phyloP scores from a whole-genome alignment of 441 rosid species.

The Macaranga tanarius region DNA sequence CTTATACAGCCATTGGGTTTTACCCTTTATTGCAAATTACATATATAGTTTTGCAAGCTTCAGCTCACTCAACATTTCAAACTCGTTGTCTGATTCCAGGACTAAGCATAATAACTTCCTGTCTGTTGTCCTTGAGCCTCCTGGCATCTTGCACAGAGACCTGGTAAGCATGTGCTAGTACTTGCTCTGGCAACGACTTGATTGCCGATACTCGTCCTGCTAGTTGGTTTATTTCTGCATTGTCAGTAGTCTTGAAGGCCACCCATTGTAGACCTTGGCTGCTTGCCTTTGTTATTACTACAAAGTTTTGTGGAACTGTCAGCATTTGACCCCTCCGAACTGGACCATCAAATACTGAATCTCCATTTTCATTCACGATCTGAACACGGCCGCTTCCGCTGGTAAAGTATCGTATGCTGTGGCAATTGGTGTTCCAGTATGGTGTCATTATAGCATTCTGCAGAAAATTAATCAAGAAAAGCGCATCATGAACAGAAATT shows the following conservation, averaged over 20 bases:
- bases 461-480: background rate
- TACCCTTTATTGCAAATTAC: background rate
- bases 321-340: slow-evolving; percentile 52
- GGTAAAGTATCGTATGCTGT: slow-evolving; percentile 48
- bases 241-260: slow-evolving; percentile 60
- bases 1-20: background rate
- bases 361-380: slow-evolving; percentile 53
- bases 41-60: background rate
- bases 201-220: slow-evolving; percentile 52
- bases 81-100: slow-evolving; percentile 14
- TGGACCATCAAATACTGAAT: slow-evolving; percentile 49
- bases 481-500: background rate
- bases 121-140: slow-evolving; percentile 27
- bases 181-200: slow-evolving; percentile 52
- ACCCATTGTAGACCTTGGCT: slow-evolving; percentile 51
- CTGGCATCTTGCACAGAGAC: slow-evolving; percentile 49
- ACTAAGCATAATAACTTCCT: slow-evolving; percentile 20
- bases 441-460: slow-evolving; percentile 59
- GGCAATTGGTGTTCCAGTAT: slow-evolving; percentile 58
- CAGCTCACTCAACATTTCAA: background rate
- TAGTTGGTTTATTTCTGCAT: slow-evolving; percentile 45
- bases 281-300: slow-evolving; percentile 49
- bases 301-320: slow-evolving; percentile 57
- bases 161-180: slow-evolving; percentile 49
- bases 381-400: slow-evolving; percentile 51